Conservation (phyloP, 2,329 filamentous ascomycete species). For the Arthrinium phaeospermum region DNA sequence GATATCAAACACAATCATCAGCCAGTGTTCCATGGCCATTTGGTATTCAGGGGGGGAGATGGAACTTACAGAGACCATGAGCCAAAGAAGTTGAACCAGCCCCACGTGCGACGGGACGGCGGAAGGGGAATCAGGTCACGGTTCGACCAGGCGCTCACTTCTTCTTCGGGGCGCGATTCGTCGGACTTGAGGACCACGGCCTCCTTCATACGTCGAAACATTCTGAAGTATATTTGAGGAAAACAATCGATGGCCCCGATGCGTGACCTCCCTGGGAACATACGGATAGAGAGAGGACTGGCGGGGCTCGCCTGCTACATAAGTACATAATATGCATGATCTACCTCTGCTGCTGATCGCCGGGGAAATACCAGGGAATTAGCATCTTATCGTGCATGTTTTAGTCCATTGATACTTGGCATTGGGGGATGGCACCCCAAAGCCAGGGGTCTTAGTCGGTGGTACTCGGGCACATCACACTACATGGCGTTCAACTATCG, state of each 20-base stretch:
- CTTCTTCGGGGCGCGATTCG: slow-evolving; percentile 47
- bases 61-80: slow-evolving; percentile 44
- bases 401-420: background rate
- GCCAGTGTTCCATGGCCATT: slow-evolving; percentile 21
- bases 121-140: slow-evolving; percentile 45
- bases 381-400: background rate
- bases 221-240: background rate
- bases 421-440: background rate
- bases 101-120: slow-evolving; percentile 51
- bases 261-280: background rate
- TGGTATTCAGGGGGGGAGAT: background rate
- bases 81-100: slow-evolving; percentile 51
- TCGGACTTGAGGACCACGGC: slow-evolving; percentile 42
- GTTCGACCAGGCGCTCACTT: slow-evolving; percentile 55
- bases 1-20: background rate
- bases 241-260: background rate
- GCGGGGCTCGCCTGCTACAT: background rate
- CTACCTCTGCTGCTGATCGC: background rate
- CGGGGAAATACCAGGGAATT: background rate
- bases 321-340: background rate
- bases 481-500: background rate
- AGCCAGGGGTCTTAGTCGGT: background rate
- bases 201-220: slow-evolving; percentile 35
- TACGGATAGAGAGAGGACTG: background rate
- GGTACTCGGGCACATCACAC: background rate